Evolutionary conservation across 2,329 filamentous ascomycete species (phyloP), one percentile per base, ranked within the genome.

Genomic region (Paraphoma sp.): DNA sequence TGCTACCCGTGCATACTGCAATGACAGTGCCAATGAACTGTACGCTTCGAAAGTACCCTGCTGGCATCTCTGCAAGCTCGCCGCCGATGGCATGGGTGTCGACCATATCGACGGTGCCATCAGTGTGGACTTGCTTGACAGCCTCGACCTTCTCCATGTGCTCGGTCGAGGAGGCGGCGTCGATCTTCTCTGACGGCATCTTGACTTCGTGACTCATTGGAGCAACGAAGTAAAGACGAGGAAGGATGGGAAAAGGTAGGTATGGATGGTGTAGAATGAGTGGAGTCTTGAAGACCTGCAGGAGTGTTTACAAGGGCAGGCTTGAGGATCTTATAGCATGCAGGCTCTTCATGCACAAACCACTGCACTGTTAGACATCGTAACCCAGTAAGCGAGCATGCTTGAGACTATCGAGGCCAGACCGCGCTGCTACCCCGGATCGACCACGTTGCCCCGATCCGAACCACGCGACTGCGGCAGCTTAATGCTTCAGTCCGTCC

Each of bases 61-160:
- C 49, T 1, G 78, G 79, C 78, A 82, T 79, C 9, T 68, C 64
- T 6, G 75, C 71, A 5, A 76, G 53, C 3, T 78, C 75, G 8
- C 79, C 79, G 6, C 80, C 80, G n/a, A 81, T 65, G 42, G 78
- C 79, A 31, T 78, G 70, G 3, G 73, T 62, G 57, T 80, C 79
- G 56, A 81, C 70, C 48, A 77, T 73, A 66, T 81, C 77, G 48
- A 81, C 64, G 11, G 74, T 74, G 23, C 79, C 79, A 58, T 81
- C 80, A 10, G 76, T 72, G 54, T 80, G 72, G 8, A 71, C 60
- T 40, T 60, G 67, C 53, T 70, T 64, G 17, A 72, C 65, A 42
- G 23, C 47, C 11, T 49, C 47, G 23, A 49, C 36, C 23, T 23
- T 23, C 23, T 23, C 23, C 23, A 23, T 23, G 29, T 49, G 47